Evolutionary conservation across 1,284 basidiomycete species (phyloP), one percentile per base, ranked within the genome.

Genomic region (Athelia sp.): DNA sequence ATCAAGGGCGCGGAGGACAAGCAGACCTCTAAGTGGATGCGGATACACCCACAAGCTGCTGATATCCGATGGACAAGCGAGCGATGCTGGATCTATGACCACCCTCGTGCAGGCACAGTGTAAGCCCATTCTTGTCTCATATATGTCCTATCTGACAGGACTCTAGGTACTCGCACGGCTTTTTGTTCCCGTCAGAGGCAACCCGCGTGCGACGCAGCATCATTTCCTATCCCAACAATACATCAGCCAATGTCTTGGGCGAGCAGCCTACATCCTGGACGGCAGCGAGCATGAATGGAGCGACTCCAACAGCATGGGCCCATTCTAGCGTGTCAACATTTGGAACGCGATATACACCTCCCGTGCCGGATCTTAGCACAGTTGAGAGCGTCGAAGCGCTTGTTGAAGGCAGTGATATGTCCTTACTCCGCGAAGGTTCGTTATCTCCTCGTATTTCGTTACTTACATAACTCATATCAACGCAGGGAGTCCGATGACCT

Each of bases 81-180:
- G 64, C 82, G 86, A 23, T 98, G 96, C 67, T 98, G 93, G 92
- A 93, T 99, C 56, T 98, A 99, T 68, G 96, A 99, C 66, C 95
- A 98, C 68, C 96, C 96, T 0, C 87, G 93, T 47, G 84, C 90
- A 2, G 87, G 89, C 44, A 98, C 95, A 18, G 91, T 94, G 81
- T 92, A 73, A 62, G 87, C 73, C 45, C 47, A 53, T 43, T 44
- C n/a, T 44, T 34, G 24, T 45, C 29, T 43, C 45, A 43, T 31
- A n/a, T n/a, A n/a, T n/a, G n/a, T n/a, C n/a, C 51, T 63, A 23
- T 56, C 45, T 31, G 46, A 40, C 45, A n/a, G 47, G 26, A 29
- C 23, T 31, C 34, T 61, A 91, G 84, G 52, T 98, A 98, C 65
- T 85, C 93, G 3, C 96, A 98, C 68, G 96, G 96, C 1, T 99